Conservation (phyloP, 2,329 filamentous ascomycete genomes). For the Seiridium cupressi region DNA sequence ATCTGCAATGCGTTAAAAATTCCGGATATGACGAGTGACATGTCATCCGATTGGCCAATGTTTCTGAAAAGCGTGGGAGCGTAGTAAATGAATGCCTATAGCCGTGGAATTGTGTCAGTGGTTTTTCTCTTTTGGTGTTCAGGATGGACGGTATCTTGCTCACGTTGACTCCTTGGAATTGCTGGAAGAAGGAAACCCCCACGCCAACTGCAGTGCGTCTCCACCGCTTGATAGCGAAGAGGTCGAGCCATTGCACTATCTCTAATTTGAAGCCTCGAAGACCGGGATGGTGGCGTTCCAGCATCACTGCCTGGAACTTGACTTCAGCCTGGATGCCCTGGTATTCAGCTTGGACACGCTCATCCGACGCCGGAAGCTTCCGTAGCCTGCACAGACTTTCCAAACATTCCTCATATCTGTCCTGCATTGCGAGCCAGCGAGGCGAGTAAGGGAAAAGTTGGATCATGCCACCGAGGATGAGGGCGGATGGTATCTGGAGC, state of each 20-base stretch:
- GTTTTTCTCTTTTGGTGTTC: not conserved
- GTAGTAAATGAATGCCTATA: conserved; percentile 43
- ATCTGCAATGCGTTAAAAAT: conserved; percentile 41
- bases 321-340: conserved; percentile 49
- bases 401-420: conserved; percentile 37
- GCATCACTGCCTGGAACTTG: conserved; percentile 39
- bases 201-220: conserved; percentile 37
- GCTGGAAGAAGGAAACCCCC: conserved; percentile 42
- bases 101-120: not conserved
- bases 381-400: conserved; percentile 35
- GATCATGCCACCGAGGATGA: conserved; percentile 37
- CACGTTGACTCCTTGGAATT: conserved; percentile 37
- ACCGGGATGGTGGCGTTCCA: conserved; percentile 34
- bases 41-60: conserved; percentile 32
- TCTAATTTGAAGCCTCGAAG: conserved; percentile 38
- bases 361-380: conserved; percentile 37
- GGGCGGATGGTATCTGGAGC: conserved; percentile 40
- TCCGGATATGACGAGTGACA: conserved; percentile 37
- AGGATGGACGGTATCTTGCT: not conserved
- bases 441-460: conserved; percentile 44
- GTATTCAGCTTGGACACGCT: conserved; percentile 44
- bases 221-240: conserved; percentile 42
- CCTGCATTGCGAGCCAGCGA: conserved; percentile 39
- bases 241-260: conserved; percentile 41
- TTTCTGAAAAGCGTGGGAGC: conserved; percentile 40